phyloP scores from a whole-genome alignment of 2,329 filamentous ascomycete genomes.

The Hortaea werneckii region DNA sequence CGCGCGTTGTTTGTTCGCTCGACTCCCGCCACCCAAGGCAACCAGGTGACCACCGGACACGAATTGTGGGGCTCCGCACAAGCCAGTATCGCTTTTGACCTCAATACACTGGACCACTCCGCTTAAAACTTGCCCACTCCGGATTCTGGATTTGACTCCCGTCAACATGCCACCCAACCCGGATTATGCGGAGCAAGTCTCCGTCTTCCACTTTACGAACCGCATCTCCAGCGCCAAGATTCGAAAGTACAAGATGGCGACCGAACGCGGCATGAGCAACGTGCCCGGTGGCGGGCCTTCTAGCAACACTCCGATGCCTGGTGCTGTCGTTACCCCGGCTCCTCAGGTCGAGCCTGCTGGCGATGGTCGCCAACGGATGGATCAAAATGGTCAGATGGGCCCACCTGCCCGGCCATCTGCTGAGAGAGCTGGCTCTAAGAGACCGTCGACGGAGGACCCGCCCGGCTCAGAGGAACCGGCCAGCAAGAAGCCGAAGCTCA shows the following conservation, averaged over 20 bases:
- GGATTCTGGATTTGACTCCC: no score
- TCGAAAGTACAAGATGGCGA: slow-evolving; percentile 18
- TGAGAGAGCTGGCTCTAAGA: neutral
- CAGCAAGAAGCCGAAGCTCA: slow-evolving; percentile 18
- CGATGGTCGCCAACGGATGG: neutral
- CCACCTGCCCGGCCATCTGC: neutral
- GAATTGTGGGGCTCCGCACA: no score
- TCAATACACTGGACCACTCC: no score
- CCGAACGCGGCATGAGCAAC: slow-evolving; percentile 16
- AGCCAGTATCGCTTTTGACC: no score
- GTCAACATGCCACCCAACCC: neutral
- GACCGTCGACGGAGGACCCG: neutral
- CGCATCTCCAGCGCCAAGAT: slow-evolving; percentile 19
- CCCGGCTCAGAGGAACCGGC: slow-evolving; percentile 7
- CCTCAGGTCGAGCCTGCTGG: slow-evolving; percentile 4
- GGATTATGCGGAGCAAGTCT: slow-evolving; percentile 5
- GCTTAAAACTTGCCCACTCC: neutral
- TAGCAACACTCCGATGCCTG: slow-evolving; percentile 1
- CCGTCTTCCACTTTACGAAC: slow-evolving; percentile 21
- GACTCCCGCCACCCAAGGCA: neutral
- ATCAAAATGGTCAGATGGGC: neutral
- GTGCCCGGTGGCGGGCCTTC: slow-evolving; percentile 1
- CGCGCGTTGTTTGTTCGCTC: neutral
- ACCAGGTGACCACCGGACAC: no score
- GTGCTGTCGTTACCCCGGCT: slow-evolving; percentile 3